Conservation (phyloP, 257 asterid species). For the Marsdenia floribunda region DNA sequence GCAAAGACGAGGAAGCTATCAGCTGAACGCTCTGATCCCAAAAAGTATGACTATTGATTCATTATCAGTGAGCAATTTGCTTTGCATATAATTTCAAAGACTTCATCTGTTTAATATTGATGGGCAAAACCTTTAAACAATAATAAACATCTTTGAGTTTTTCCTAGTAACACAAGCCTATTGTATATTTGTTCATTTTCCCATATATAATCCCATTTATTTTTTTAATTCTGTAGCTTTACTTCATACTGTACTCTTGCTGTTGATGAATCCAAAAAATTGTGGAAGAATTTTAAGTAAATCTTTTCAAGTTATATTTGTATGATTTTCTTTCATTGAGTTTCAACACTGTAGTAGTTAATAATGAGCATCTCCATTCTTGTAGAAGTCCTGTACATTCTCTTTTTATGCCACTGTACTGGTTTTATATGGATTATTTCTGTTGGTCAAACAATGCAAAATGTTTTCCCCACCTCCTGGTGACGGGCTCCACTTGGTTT, state of each 20-base stretch:
- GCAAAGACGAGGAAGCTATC: conserved; percentile 90
- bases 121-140: background rate
- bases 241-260: background rate
- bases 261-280: background rate
- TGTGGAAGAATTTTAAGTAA: background rate
- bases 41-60: conserved; percentile 48
- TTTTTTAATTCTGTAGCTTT: background rate
- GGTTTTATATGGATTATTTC: background rate
- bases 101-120: background rate
- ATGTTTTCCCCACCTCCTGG: too few species aligned
- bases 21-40: conserved; percentile 79
- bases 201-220: background rate
- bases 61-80: background rate
- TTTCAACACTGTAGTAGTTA: background rate
- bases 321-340: background rate
- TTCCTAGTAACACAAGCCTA: background rate
- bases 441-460: background rate
- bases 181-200: background rate
- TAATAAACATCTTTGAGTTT: background rate
- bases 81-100: background rate
- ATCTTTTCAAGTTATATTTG: background rate
- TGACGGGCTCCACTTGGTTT: background rate
- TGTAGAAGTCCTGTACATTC: background rate
- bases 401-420: background rate
- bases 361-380: background rate